Percentiles rank a stretch among this genome's conserved stretches.
Conservation (phyloP, 176 grass and related monocot species). For the Chloris gayana region DNA sequence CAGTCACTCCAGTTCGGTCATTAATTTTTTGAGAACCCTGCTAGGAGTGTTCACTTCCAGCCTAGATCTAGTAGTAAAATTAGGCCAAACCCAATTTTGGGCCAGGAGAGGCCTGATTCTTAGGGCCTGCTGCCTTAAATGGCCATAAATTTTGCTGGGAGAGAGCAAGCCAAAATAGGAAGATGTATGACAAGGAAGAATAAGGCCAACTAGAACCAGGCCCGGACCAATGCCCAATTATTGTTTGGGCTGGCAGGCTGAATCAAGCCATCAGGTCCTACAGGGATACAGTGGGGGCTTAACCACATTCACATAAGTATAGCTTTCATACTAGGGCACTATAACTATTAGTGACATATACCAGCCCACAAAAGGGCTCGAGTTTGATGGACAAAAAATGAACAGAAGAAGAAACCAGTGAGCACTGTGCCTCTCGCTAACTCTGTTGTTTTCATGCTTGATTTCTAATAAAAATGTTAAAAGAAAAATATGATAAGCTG, state of each 20-base stretch:
- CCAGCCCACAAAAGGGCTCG: slow-evolving; percentile 1
- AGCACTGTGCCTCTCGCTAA: not conserved
- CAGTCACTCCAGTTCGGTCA: not conserved
- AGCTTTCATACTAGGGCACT: not conserved
- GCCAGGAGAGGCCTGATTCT: slow-evolving; percentile 9
- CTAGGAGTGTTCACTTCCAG: not conserved
- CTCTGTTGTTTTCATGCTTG: not conserved
- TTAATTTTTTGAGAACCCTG: slow-evolving; percentile 1
- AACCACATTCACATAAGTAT: not conserved
- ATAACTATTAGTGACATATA: not conserved
- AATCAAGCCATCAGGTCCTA: slow-evolving; percentile 17
- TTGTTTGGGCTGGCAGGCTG: slow-evolving; percentile 29
- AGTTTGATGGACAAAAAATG: not conserved
- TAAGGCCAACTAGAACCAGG: slow-evolving; percentile 27
- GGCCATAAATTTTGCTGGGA: slow-evolving; percentile 16
- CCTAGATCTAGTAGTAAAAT: not conserved
- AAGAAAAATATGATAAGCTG: not conserved
- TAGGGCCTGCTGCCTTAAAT: slow-evolving; percentile 14
- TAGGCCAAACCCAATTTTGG: slow-evolving; percentile 12
- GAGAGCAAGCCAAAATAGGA: not conserved
- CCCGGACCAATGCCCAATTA: slow-evolving; percentile 19
- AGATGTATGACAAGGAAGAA: slow-evolving; percentile 3
- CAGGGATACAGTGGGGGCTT: not conserved
- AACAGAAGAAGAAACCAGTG: not conserved
- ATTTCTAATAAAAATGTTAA: not conserved